Base-by-base conservation (phyloP, 2,329 filamentous ascomycete genomes). In the Zarea fungicola region DNA sequence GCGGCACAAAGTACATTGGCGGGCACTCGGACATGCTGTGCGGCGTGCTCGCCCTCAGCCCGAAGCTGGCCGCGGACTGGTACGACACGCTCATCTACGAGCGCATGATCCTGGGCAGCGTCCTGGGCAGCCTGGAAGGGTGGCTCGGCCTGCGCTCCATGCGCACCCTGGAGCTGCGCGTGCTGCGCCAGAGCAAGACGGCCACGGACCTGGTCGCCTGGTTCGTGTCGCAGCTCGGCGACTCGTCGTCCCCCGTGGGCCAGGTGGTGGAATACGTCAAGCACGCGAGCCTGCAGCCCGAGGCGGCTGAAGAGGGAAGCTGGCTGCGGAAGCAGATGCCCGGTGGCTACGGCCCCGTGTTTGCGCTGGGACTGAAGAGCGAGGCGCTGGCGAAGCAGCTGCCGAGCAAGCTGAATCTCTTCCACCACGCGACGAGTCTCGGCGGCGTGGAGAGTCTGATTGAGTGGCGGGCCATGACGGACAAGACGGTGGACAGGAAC, bases 371-470 rank as follows among this genome's bases (percentile, higher is more conserved):
- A 51, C 76, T 88, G 71, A 78, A 78, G 59, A 71, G 76, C 3
- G 73, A 78, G 52, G 69, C 73, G 1, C 62, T 78, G 44, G 91
- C 93, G 4, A 79, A 76, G 55, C 66, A 72, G 25, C 68, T 99
- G 54, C 93, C 93, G 4, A 87, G 84, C 60, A 87, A 87, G 65
- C 69, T 97, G 63, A 64, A 74, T 3, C 76, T 96, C 37, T 97
- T 97, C 72, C 89, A 96, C 59, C 93, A 99, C 67, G 93, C 93
- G 6, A 99, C 93, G 3, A 95, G 88, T 65, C 69, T 97, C 23
- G 93, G 93, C 3, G 92, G 93, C 5, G 89, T 97, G 9, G 93
- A 97, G 77, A 93, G 89, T 61, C 69, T 97, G 72, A 91, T 99
- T 58, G 93, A 99, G 77, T 99, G 93, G 93, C 77, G 93, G 51